Evolutionary conservation across 2,329 filamentous ascomycete species (phyloP), one percentile per base, ranked within the genome.

Genomic region (Grosmannia huntii): DNA sequence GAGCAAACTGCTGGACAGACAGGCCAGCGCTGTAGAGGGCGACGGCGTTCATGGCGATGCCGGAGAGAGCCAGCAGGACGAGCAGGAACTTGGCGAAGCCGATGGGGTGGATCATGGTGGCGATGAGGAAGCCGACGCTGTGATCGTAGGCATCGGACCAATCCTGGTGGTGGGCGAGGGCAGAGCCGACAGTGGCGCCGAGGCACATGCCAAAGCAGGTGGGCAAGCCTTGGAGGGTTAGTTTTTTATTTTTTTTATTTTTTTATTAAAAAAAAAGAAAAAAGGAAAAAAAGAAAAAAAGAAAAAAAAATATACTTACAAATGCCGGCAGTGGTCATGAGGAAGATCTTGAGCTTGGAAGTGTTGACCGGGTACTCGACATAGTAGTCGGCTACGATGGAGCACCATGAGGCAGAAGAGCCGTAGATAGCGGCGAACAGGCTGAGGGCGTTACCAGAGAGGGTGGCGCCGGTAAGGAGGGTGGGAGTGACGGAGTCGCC

Each of bases 41-140:
- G 61, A 78, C 73, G 54, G 72, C 71, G 61, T 76, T 78, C 60
- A 76, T 72, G 62, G 73, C 73, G 59, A 77, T 73, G 53, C 73
- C 73, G 6, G 70, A 72, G 44, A 84, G 72, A 4, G 79, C 75
- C 25, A 85, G 74, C 11, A 85, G 67, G 3, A 85, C 81, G 2
- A 82, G 76, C 25, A 85, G 70, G 63, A 86, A 84, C 63, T 81
- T 81, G 59, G 82, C 82, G 62, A 86, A 85, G 50, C 80, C 79
- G 0, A 76, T 77, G 4, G 78, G 76, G 2, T 72, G 69, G 1
- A 85, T 72, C 79, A 85, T 84, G 46, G 77, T 80, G 10, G 76
- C 76, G 14, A 86, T 71, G 4, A 83, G 76, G 51, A 82, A 82
- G 31, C 82, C 82, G 0, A 82, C 76, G 46, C 76, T 79, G 51